Percentiles rank a stretch among this genome's conserved stretches.
phyloP scores from a whole-genome alignment of 2,329 filamentous ascomycete species.

The Emergomyces pasteurianus region DNA sequence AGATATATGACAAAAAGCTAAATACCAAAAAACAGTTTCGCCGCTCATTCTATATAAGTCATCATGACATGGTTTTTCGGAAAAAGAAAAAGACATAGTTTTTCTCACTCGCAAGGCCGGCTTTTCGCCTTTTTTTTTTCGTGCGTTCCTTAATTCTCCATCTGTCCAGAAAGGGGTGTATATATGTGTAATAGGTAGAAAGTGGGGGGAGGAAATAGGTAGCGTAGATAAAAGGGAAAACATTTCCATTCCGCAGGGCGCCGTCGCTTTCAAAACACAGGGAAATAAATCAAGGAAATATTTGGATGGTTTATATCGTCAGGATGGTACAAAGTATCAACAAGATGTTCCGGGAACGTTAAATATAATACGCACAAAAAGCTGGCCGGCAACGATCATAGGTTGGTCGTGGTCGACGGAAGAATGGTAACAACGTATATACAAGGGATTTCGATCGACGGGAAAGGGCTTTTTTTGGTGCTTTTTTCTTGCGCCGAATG shows the following conservation, averaged over 20 bases:
- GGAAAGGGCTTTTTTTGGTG: background rate
- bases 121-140: background rate
- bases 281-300: background rate
- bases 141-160: background rate
- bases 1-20: background rate
- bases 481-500: background rate
- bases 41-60: constrained; percentile 10
- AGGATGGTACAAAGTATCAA: constrained; percentile 4
- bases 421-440: background rate
- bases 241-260: background rate
- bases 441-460: background rate
- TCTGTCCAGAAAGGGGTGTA: background rate
- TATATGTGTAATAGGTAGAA: background rate
- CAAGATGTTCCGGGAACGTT: background rate
- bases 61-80: constrained; percentile 1
- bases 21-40: constrained; percentile 1
- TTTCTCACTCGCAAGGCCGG: constrained; percentile 5
- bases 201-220: background rate
- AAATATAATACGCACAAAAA: background rate
- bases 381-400: background rate
- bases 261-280: background rate
- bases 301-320: background rate
- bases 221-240: background rate
- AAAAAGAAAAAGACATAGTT: background rate
- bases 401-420: background rate